These are phyloP conservation scores for Termitomyces sp. DNA, from an alignment of 768 basidiomycete species.

Conservation along the genomic window DNA sequence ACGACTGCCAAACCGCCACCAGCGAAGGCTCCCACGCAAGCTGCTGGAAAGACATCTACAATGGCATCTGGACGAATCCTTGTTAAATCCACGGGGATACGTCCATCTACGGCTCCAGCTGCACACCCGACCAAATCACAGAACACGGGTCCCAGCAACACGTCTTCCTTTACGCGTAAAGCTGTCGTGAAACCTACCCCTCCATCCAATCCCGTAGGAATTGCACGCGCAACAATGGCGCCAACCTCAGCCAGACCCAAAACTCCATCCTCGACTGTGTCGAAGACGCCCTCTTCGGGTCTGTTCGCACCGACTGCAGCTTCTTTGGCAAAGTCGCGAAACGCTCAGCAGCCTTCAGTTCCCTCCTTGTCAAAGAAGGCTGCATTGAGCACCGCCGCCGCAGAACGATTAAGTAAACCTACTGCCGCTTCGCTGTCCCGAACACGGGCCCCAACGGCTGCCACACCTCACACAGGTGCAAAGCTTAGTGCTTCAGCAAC, in stretches of 20 bases:
- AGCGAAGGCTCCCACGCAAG: slow-evolving; percentile 16
- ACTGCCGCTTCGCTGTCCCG: slow-evolving; percentile 73
- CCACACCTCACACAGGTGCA: slow-evolving; percentile 21
- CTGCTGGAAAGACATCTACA: slow-evolving; percentile 9
- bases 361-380: slow-evolving; percentile 50
- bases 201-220: slow-evolving; percentile 24
- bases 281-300: slow-evolving; percentile 62
- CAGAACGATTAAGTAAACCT: slow-evolving; percentile 76
- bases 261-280: slow-evolving; percentile 33
- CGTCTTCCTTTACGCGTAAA: slow-evolving; percentile 24
- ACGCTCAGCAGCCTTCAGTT: slow-evolving; percentile 35
- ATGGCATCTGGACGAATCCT: slow-evolving; percentile 19
- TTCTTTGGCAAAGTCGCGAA: slow-evolving; percentile 67
- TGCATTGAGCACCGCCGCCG: slow-evolving; percentile 45
- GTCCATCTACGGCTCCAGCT: slow-evolving; percentile 14
- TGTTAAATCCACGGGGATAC: slow-evolving; percentile 15
- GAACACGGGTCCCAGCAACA: slow-evolving; percentile 36
- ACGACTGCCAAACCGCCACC: slow-evolving; percentile 19
- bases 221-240: slow-evolving; percentile 16
- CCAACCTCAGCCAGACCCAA: slow-evolving; percentile 20
- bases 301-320: slow-evolving; percentile 82
- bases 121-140: slow-evolving; percentile 27
- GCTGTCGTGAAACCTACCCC: slow-evolving; percentile 17
- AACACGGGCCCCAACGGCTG: slow-evolving; percentile 34
- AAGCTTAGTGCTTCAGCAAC: slow-evolving; percentile 26